Evolutionary conservation across 768 basidiomycete species (phyloP).

Genomic region (Suillus lakei): DNA sequence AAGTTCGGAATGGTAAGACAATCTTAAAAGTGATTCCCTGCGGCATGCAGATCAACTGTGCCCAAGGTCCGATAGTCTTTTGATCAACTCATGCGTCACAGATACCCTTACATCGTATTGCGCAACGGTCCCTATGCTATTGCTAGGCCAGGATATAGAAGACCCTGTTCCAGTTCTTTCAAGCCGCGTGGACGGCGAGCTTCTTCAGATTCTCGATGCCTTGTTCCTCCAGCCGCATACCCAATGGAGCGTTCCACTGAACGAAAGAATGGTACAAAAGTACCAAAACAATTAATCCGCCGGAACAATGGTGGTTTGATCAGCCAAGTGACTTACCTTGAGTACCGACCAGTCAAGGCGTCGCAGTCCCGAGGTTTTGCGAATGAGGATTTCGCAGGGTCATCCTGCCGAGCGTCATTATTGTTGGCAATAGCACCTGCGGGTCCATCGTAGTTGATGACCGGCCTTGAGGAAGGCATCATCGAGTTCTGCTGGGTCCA

Average conservation of each 20-base stretch:
- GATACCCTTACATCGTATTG: conserved; percentile 3
- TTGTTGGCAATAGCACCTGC: conserved; percentile 12
- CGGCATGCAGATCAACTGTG: background rate
- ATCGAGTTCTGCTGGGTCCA: conserved; percentile 74
- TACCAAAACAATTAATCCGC: background rate
- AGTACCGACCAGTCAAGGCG: conserved; percentile 83
- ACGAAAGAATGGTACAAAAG: background rate
- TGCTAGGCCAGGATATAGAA: background rate
- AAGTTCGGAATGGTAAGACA: background rate
- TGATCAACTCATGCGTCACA: background rate
- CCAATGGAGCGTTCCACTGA: conserved; percentile 93
- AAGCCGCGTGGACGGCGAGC: conserved; percentile 39
- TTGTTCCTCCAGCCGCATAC: conserved; percentile 77
- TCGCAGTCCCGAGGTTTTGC: conserved; percentile 76
- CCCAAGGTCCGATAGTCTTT: background rate
- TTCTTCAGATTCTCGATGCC: conserved; percentile 66
- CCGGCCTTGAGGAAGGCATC: conserved; percentile 64
- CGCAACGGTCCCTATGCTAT: background rate
- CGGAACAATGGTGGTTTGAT: background rate
- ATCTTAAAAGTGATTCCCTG: conserved; percentile 52
- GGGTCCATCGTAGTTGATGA: conserved; percentile 44
- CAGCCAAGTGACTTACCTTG: conserved; percentile 57
- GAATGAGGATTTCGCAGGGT: conserved; percentile 51
- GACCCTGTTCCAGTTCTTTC: conserved; percentile 5
- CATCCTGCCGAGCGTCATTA: conserved; percentile 20